These are phyloP conservation scores for Triticum dicoccoides DNA, from an alignment of 176 grass and related monocot species.

Conservation along the genomic window DNA sequence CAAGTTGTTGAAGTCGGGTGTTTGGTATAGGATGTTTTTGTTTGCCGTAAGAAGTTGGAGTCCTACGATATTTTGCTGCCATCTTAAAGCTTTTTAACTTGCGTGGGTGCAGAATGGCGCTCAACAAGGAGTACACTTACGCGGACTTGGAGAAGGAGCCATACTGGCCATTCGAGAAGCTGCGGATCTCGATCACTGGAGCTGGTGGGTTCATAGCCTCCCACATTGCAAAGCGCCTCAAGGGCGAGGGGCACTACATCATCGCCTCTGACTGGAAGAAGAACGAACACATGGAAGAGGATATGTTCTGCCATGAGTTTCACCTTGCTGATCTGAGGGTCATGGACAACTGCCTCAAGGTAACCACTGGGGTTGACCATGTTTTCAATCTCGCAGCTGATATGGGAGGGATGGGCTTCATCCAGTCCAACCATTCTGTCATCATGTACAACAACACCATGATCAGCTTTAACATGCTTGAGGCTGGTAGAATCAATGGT, in stretches of 20 bases:
- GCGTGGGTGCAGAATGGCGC: conserved; percentile 38
- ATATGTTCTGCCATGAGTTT: conserved; percentile 89
- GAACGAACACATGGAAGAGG: conserved; percentile 74
- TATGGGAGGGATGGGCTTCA: conserved; percentile 64
- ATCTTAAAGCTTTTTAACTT: background rate
- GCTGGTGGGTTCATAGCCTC: conserved; percentile 78
- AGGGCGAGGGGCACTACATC: conserved; percentile 71
- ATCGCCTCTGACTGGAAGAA: conserved; percentile 89
- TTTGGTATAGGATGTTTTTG: background rate
- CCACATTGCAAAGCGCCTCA: conserved; percentile 63
- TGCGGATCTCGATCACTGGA: conserved; percentile 74
- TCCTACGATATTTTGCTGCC: background rate
- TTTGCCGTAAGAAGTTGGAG: background rate
- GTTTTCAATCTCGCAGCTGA: conserved; percentile 62
- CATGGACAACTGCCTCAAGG: conserved; percentile 57
- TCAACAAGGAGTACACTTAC: conserved; percentile 72
- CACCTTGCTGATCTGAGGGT: conserved; percentile 71
- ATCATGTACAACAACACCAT: conserved; percentile 57
- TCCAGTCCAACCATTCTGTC: conserved; percentile 55
- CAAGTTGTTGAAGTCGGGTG: background rate
- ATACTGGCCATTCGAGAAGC: conserved; percentile 69
- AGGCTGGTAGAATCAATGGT: conserved; percentile 45
- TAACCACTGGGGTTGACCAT: conserved; percentile 42
- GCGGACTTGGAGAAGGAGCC: conserved; percentile 56
- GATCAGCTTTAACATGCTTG: conserved; percentile 61